Percentiles rank a stretch among this genome's conserved stretches.
Conservation (phyloP, 176 grass and related monocot species). For the Paspalum vaginatum region DNA sequence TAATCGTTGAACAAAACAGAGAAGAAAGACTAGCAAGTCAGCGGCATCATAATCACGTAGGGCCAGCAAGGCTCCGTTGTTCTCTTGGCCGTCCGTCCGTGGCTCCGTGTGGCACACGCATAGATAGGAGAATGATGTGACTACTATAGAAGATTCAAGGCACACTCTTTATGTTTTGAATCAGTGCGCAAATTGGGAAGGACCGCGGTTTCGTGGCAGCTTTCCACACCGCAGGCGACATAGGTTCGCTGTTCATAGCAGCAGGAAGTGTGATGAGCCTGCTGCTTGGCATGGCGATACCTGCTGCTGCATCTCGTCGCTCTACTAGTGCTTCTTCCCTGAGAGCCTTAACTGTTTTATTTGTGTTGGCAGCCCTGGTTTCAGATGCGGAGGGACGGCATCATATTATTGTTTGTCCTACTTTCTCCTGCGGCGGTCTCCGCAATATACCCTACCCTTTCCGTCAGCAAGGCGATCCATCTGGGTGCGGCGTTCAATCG, state of each 20-base stretch:
- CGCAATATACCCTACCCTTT: slow-evolving; percentile 12
- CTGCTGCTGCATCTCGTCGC: not conserved
- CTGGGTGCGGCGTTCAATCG: not conserved
- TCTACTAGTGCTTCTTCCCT: not conserved
- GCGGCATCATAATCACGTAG: not conserved
- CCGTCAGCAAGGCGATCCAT: slow-evolving; percentile 13
- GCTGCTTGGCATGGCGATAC: not conserved
- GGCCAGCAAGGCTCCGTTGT: too few species aligned
- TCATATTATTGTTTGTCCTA: not conserved
- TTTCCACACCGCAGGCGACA: too few species aligned
- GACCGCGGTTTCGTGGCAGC: too few species aligned
- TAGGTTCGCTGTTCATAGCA: too few species aligned
- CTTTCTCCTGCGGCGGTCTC: slow-evolving; percentile 44
- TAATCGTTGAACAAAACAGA: not conserved
- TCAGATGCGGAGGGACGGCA: not conserved
- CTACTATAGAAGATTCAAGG: too few species aligned
- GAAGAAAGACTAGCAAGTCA: not conserved
- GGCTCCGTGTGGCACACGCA: too few species aligned
- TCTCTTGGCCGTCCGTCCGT: too few species aligned
- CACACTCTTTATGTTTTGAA: too few species aligned
- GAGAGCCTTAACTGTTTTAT: not conserved
- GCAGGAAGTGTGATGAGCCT: not conserved
- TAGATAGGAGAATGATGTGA: too few species aligned
- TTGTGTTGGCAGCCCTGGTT: not conserved
- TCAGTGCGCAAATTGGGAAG: too few species aligned